A percentile compares a stretch with the other conserved stretches of the same genome.
Conservation (phyloP, 192 early-diverging fungal genomes). For the Mortierella hygrophila region DNA sequence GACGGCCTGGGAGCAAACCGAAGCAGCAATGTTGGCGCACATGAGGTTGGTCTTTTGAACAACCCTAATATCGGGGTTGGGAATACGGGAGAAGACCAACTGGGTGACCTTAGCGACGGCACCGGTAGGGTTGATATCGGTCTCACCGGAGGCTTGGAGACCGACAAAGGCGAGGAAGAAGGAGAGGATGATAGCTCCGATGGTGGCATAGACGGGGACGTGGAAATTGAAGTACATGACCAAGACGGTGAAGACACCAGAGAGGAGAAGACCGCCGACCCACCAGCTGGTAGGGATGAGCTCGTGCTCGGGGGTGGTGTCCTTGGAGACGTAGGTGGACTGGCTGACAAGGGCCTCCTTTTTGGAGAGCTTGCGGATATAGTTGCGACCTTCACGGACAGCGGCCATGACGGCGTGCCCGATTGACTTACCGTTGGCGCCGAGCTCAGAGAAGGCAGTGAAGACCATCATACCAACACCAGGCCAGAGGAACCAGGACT, state of each 20-base stretch:
- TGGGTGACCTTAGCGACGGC: constrained; percentile 76
- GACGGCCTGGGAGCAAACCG: constrained; percentile 68
- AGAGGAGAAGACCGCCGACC: constrained; percentile 64
- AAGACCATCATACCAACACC: constrained; percentile 77
- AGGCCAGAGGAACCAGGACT: constrained; percentile 79
- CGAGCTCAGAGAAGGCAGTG: constrained; percentile 72
- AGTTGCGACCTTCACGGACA: constrained; percentile 14
- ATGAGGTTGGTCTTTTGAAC: constrained; percentile 70
- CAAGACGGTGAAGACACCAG: constrained; percentile 64
- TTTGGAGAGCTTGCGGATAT: constrained; percentile 30
- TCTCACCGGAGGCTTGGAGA: constrained; percentile 72
- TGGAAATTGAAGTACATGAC: constrained; percentile 70
- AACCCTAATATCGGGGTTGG: constrained; percentile 41
- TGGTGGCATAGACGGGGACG: constrained; percentile 68
- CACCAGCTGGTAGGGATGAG: constrained; percentile 69
- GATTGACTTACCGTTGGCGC: constrained; percentile 60
- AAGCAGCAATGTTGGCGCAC: constrained; percentile 71
- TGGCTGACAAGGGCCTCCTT: constrained; percentile 10
- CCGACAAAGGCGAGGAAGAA: constrained; percentile 78
- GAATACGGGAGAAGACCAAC: constrained; percentile 72
- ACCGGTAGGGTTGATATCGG: constrained; percentile 77
- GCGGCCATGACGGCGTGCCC: constrained; percentile 59
- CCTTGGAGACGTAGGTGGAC: constrained; percentile 58
- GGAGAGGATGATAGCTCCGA: constrained; percentile 71
- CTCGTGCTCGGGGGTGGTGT: constrained; percentile 55